Conservation (phyloP, 805 yeast species). For the Saccharomycopsis sp. region DNA sequence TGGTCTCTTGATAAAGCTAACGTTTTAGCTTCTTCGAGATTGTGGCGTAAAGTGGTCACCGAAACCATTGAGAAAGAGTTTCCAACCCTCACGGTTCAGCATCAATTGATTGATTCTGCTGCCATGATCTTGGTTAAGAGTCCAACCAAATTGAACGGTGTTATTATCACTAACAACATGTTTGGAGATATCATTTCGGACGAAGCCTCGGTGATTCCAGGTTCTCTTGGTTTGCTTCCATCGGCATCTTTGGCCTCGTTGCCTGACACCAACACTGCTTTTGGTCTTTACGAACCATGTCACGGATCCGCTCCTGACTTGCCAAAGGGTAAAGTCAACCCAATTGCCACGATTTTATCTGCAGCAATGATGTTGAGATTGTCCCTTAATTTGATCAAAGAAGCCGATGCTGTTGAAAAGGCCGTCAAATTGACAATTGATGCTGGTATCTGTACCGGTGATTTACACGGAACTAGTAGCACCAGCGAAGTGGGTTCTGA, state of each 20-base stretch:
- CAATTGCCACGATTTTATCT: slow-evolving; percentile 89
- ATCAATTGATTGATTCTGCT: slow-evolving; percentile 96
- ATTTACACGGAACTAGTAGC: slow-evolving; percentile 74
- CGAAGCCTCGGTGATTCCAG: slow-evolving; percentile 97
- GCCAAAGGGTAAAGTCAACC: slow-evolving; percentile 82
- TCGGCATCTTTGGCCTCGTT: slow-evolving; percentile 95
- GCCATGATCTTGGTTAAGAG: slow-evolving; percentile 94
- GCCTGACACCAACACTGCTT: slow-evolving; percentile 90
- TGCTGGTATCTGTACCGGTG: slow-evolving; percentile 83
- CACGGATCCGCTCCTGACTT: slow-evolving; percentile 99
- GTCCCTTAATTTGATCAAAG: slow-evolving; percentile 74
- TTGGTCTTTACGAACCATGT: slow-evolving; percentile 96
- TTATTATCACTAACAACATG: slow-evolving; percentile 90
- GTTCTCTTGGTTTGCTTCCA: slow-evolving; percentile 92
- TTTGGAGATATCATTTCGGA: slow-evolving; percentile 98
- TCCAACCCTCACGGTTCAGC: slow-evolving; percentile 81
- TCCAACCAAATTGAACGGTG: slow-evolving; percentile 89
- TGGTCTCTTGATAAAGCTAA: slow-evolving; percentile 98
- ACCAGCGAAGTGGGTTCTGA: slow-evolving; percentile 95
- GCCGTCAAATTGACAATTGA: slow-evolving; percentile 85
- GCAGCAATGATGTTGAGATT: slow-evolving; percentile 97
- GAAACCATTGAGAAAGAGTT: slow-evolving; percentile 80
- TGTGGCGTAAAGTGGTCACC: slow-evolving; percentile 93
- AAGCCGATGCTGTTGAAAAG: slow-evolving; percentile 80
- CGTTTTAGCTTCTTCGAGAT: slow-evolving; percentile 89